Conservation (phyloP, 176 grass and related monocot genomes). For the Oryza rufipogon region DNA sequence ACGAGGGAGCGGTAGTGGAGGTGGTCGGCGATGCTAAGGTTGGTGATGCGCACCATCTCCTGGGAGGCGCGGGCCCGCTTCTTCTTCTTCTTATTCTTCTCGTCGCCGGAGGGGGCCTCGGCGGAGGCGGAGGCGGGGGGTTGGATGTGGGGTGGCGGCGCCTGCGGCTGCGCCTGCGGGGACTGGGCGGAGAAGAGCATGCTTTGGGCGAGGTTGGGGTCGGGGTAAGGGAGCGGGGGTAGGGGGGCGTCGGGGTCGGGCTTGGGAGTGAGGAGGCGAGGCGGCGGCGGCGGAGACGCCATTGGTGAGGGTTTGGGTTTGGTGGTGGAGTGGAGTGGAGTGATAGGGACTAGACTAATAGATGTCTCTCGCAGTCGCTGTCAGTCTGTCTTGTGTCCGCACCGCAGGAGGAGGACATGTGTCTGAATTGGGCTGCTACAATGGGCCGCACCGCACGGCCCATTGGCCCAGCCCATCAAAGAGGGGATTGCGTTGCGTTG, state of each 20-base stretch:
- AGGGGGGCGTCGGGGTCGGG: conserved; percentile 35
- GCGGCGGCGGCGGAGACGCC: conserved; percentile 17
- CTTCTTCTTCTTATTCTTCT: not conserved
- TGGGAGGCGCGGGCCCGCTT: conserved; percentile 49
- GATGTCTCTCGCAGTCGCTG: no score
- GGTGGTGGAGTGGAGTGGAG: no score
- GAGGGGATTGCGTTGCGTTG: not conserved
- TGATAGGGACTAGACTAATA: no score
- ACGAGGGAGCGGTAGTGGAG: conserved; percentile 53
- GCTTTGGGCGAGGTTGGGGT: conserved; percentile 18
- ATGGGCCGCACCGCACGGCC: no score
- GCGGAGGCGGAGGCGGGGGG: not conserved
- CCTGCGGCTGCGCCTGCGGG: not conserved
- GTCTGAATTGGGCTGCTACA: no score
- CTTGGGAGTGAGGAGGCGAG: conserved; percentile 46
- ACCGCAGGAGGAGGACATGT: no score
- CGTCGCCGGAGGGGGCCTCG: not conserved
- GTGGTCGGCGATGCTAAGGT: conserved; percentile 30
- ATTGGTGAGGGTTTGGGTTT: not conserved
- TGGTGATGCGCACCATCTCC: conserved; percentile 68
- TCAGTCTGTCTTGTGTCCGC: no score
- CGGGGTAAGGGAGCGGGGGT: conserved; percentile 10
- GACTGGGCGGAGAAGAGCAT: not conserved
- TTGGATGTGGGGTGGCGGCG: conserved; percentile 9
- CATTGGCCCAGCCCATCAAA: not conserved